These are phyloP conservation scores for Talaromyces sp. DNA, from an alignment of 2,329 filamentous ascomycete genomes.

Conservation along the genomic window DNA sequence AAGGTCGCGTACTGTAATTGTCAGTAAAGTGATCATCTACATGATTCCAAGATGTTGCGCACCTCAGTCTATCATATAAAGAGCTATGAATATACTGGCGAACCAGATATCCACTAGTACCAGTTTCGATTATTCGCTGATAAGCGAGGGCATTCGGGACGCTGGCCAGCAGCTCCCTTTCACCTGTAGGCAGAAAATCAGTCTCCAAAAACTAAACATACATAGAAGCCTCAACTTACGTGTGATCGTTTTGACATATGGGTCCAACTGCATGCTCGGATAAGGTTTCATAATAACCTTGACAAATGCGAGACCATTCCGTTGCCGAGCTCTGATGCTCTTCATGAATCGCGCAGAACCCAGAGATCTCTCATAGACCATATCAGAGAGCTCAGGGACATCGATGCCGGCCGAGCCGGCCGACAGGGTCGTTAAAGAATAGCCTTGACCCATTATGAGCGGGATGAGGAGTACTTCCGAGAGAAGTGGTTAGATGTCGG, in stretches of 20 bases:
- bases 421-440: constrained; percentile 87
- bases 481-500: neutral
- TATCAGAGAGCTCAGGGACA: constrained; percentile 82
- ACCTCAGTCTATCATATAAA: constrained; percentile 85
- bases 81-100: constrained; percentile 96
- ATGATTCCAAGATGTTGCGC: constrained; percentile 14
- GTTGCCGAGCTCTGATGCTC: constrained; percentile 84
- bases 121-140: constrained; percentile 86
- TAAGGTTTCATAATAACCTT: constrained; percentile 95
- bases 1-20: constrained; percentile 77
- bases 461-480: constrained; percentile 1
- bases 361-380: constrained; percentile 88
- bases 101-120: constrained; percentile 86
- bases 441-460: constrained; percentile 82
- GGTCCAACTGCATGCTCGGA: constrained; percentile 72
- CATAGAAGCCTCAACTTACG: constrained; percentile 51
- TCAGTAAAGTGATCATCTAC: constrained; percentile 26
- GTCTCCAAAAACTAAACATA: constrained; percentile 13
- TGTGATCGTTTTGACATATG: constrained; percentile 74
- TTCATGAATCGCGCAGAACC: constrained; percentile 95
- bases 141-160: constrained; percentile 90
- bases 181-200: constrained; percentile 54
- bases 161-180: constrained; percentile 74
- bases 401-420: constrained; percentile 92
- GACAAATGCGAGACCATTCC: constrained; percentile 86